Percentiles rank a stretch among this genome's conserved stretches.
Evolutionary conservation across 768 basidiomycete species (phyloP).

Genomic region (Psilocybe tampanensis): DNA sequence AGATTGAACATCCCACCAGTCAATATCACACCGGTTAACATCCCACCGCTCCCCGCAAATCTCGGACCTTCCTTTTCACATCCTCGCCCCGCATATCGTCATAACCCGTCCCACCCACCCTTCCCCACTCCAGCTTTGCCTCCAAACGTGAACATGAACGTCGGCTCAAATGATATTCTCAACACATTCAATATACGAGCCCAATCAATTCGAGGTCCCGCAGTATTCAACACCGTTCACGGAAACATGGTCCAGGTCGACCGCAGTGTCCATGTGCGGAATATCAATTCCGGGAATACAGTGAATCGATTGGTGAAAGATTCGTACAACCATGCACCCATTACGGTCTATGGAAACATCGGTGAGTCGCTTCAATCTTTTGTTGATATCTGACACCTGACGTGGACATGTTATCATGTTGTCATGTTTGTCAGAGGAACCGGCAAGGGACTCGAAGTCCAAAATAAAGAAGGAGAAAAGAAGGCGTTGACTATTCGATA

Average conservation of each 20-base stretch:
- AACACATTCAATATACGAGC: neutral
- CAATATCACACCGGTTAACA: neutral
- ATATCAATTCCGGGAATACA: slow-evolving; percentile 17
- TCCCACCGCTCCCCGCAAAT: neutral
- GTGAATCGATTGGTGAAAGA: slow-evolving; percentile 12
- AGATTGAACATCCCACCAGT: neutral
- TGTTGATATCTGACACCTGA: no score
- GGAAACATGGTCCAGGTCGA: slow-evolving; percentile 10
- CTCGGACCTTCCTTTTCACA: neutral
- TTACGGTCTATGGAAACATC: neutral
- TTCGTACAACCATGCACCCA: slow-evolving; percentile 22
- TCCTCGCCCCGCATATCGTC: no score
- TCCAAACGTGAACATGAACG: neutral
- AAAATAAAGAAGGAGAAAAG: no score
- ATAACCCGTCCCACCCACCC: neutral
- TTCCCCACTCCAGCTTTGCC: neutral
- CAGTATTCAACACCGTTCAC: slow-evolving; percentile 3
- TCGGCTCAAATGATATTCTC: neutral
- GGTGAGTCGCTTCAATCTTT: no score
- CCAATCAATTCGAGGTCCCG: neutral
- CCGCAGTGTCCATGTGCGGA: slow-evolving; percentile 5
- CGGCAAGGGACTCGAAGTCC: no score
- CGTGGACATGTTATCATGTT: no score
- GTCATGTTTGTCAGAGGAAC: no score
- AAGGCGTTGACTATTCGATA: no score